Evolutionary conservation across 371 early-diverging fungal genomes (phyloP), one percentile per base, ranked within the genome.

Genomic region (Rhizopus delemar): DNA sequence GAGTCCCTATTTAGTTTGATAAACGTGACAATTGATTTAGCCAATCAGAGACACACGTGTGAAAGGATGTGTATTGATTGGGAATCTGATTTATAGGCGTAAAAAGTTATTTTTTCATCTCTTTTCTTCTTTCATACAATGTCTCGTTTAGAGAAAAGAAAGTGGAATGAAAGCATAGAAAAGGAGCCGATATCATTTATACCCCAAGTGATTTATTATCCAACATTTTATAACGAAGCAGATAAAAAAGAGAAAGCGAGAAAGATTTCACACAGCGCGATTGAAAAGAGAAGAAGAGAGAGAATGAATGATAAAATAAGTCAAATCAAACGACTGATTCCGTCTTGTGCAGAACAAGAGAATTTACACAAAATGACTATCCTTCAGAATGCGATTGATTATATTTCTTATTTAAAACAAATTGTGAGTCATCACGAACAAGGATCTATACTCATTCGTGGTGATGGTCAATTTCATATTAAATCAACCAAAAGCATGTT

Each of bases 221-320:
- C 22, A 22, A 22, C 22, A 1, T 22, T 22, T 22, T 22, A 2
- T 22, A 22, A 22, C 22, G 22, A 22, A 8, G 78, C 76, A 16
- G 77, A 79, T 52, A 68, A 74, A 53, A 65, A 82, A 11, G 87
- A 85, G 50, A 66, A 81, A 51, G 79, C 82, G 36, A 80, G 90
- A 57, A 89, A 88, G 53, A 80, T 85, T 9, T 88, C 90, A 0
- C 92, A 91, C 56, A 87, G 88, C n/a, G 90, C 90, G 8, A 89
- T 91, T 41, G 92, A 91, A 60, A 72, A 89, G 16, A 77, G 90
- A 8, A 82, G 92, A 45, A 84, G 92, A 22, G 90, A 91, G 51
- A 82, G 87, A 12, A 90, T 90, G 70, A 90, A 91, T 62, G 89
- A 89, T 63, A 79, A 79, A 59, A 79, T 79, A n/a, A 13, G 68